A percentile compares a stretch with the other conserved stretches of the same genome.
Evolutionary conservation across 306 rosid species (phyloP).

Genomic region (Astragalus membranaceus): DNA sequence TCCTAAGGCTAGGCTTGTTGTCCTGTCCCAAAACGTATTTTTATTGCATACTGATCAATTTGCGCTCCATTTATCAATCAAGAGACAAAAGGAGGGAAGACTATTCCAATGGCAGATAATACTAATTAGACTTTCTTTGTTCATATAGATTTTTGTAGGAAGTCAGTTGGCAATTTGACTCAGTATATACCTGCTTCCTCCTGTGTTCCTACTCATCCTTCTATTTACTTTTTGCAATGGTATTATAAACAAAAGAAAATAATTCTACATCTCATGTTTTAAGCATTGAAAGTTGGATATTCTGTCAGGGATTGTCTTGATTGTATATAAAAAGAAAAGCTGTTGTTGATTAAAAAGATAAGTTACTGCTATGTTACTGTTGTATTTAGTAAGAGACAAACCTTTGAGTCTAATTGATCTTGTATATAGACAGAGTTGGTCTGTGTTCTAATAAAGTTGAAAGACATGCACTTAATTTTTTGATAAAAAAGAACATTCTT

Average conservation of each 20-base stretch:
- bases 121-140: neutral
- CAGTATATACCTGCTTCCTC: neutral
- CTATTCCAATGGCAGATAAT: neutral
- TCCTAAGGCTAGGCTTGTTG: too few species aligned
- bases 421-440: neutral
- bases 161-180: neutral
- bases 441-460: neutral
- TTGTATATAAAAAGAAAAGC: neutral
- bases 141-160: neutral
- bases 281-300: neutral
- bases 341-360: neutral
- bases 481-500: neutral
- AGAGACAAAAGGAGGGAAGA: neutral
- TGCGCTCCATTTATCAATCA: neutral
- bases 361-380: neutral
- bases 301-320: neutral
- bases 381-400: neutral
- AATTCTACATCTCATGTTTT: neutral
- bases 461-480: neutral
- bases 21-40: too few species aligned
- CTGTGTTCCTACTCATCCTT: neutral
- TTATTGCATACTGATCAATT: too few species aligned
- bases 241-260: neutral
- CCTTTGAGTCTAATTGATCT: neutral
- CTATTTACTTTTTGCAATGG: neutral